Percentiles rank a stretch among this genome's conserved stretches.
Evolutionary conservation across 2,329 filamentous ascomycete species (phyloP).

Genomic region (Pseudocercospora vitis): DNA sequence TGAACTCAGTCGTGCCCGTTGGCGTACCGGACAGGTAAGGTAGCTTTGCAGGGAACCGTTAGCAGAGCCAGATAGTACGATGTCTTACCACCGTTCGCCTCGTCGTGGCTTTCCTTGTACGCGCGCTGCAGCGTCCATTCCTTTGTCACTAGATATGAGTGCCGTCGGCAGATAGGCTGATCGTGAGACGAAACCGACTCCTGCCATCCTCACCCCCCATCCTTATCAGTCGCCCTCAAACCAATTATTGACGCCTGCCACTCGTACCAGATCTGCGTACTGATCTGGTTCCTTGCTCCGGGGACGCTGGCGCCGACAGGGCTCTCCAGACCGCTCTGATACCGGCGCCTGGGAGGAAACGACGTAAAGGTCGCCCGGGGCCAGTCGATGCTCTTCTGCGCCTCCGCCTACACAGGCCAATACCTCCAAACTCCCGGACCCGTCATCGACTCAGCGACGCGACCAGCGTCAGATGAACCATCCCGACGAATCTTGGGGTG

Average conservation of each 20-base stretch:
- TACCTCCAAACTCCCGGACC: neutral
- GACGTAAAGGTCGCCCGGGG: slow-evolving; percentile 3
- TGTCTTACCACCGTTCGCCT: slow-evolving; percentile 3
- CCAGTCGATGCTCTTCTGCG: slow-evolving; percentile 6
- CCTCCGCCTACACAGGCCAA: slow-evolving; percentile 12
- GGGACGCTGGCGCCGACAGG: slow-evolving; percentile 22
- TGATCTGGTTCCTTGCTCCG: slow-evolving; percentile 30
- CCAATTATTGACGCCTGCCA: slow-evolving; percentile 9
- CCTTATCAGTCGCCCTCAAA: slow-evolving; percentile 1
- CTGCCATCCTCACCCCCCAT: too few relatives aligned
- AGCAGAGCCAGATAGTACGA: slow-evolving; percentile 1
- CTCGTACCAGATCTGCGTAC: slow-evolving; percentile 13
- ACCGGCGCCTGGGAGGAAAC: slow-evolving; percentile 12
- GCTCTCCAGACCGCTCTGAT: slow-evolving; percentile 34
- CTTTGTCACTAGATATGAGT: neutral
- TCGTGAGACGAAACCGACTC: slow-evolving; percentile 1
- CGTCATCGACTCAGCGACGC: neutral
- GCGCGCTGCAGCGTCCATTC: slow-evolving; percentile 2
- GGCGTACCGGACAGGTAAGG: neutral
- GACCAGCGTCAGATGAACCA: slow-evolving; percentile 8
- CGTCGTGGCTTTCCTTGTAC: neutral
- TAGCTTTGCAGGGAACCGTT: neutral
- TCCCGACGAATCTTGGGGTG: neutral
- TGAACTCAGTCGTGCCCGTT: too few relatives aligned
- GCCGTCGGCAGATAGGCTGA: neutral